phyloP scores from a whole-genome alignment of 2,329 filamentous ascomycete species.

The Peltaster fructicola region DNA sequence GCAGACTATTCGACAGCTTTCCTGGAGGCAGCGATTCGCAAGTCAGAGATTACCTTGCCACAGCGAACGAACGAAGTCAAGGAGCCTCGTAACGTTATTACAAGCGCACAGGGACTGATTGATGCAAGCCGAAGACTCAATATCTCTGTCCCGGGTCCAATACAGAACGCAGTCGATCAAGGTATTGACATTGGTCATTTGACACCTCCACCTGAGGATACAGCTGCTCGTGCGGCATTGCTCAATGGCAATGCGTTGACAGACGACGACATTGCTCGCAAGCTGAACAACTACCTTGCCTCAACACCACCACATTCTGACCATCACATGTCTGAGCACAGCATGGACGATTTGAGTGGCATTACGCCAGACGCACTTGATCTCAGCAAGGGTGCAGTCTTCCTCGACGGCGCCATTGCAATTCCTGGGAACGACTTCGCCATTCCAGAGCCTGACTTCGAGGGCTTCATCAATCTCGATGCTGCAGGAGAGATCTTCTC shows the following conservation, averaged over 20 bases:
- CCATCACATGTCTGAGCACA: constrained; percentile 6
- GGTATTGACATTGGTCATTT: no score
- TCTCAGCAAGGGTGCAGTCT: constrained; percentile 1
- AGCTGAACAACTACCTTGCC: constrained; percentile 32
- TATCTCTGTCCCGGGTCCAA: constrained; percentile 6
- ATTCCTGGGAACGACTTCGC: constrained; percentile 10
- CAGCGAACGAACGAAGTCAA: constrained; percentile 16
- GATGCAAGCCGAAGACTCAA: constrained; percentile 27
- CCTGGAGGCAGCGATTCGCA: constrained; percentile 77
- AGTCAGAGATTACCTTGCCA: constrained; percentile 60
- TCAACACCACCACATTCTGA: constrained; percentile 30
- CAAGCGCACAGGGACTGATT: constrained; percentile 28
- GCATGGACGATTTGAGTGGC: no score
- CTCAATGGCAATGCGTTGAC: constrained; percentile 11
- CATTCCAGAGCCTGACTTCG: constrained; percentile 23
- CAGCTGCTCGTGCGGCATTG: no score
- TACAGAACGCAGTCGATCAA: constrained; percentile 1
- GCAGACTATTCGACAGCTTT: constrained; percentile 95
- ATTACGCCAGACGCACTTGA: constrained; percentile 1
- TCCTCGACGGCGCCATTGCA: constrained; percentile 4
- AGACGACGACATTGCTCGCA: constrained; percentile 30
- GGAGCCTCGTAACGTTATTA: constrained; percentile 18
- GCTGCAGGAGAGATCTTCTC: constrained; percentile 18
- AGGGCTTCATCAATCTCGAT: constrained; percentile 20
- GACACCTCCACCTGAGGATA: constrained; percentile 16